Conservation (phyloP, 2,329 filamentous ascomycete species). For the Setomelanomma holmii region DNA sequence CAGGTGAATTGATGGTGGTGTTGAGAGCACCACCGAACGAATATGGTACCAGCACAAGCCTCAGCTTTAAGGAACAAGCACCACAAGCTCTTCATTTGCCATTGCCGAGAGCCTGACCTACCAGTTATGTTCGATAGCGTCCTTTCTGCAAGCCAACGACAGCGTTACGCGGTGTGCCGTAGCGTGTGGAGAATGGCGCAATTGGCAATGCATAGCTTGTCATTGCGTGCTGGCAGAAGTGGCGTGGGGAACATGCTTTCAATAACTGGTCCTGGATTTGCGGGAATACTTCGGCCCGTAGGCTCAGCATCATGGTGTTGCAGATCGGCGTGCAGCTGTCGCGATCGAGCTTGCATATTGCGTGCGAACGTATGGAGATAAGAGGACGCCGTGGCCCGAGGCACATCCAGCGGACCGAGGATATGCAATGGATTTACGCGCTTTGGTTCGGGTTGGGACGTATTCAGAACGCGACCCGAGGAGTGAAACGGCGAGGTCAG, state of each 20-base stretch:
- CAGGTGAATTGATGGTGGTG: background rate
- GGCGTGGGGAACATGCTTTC: background rate
- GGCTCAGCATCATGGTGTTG: background rate
- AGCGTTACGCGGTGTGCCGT: background rate
- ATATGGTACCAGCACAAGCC: background rate
- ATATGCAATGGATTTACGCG: too few relatives aligned
- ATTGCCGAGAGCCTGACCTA: background rate
- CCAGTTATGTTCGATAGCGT: background rate
- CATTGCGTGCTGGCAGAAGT: slow-evolving; percentile 1
- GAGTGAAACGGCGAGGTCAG: too few relatives aligned
- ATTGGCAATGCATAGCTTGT: slow-evolving; percentile 3
- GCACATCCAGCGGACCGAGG: too few relatives aligned
- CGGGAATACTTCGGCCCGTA: background rate
- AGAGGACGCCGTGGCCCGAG: background rate
- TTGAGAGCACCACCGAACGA: background rate
- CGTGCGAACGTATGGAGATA: slow-evolving; percentile 14
- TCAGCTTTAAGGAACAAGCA: slow-evolving; percentile 3
- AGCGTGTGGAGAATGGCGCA: background rate
- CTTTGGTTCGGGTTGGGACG: too few relatives aligned
- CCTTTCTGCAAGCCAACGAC: background rate
- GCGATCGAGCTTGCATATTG: slow-evolving; percentile 11
- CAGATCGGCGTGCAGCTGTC: slow-evolving; percentile 5
- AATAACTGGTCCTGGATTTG: background rate
- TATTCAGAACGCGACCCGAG: too few relatives aligned
- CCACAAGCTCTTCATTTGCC: background rate